Evolutionary conservation across 768 basidiomycete genomes (phyloP), one percentile per base, ranked within the genome.

Genomic region (Tricholoma flavovirens): DNA sequence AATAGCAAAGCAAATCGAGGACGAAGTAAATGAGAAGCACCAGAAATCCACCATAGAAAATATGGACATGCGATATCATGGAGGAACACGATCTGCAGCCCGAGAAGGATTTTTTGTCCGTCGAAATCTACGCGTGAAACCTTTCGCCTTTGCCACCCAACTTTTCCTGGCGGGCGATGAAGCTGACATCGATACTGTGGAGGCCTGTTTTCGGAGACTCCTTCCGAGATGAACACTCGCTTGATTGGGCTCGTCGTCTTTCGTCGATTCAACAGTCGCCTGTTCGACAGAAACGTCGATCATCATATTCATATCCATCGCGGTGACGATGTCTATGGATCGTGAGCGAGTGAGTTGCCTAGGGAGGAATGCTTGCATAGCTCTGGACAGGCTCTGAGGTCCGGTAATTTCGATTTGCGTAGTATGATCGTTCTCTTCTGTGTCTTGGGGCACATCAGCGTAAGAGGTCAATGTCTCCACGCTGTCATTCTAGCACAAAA

Each of bases 281-380:
- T 74, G 71, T 57, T 80, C 74, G 33, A 82, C 74, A 49, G 76
- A 78, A 8, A 82, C 74, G 24, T 72, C 79, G 30, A 83, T 75
- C 45, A 77, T 68, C 59, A 78, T 58, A 54, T 62, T 69, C 15
- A 54, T 65, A 22, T 69, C 70, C 12, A 57, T 60, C 30, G 68
- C 46, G 12, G 71, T 60, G 43, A 75, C 67, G 22, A 77, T 66
- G 49, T 67, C 68, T 8, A 71, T 65, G 3, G 79, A 79, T 14
- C 69, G 69, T 1, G 77, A 67, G 29, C 79, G 75, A 54, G 71
- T 74, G 38, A 80, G 67, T 17, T 78, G 69, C 36, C 79, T 70
- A n/a, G 80, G 75, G 52, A 82, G 62, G 22, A 82, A 62, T 12
- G 69, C 64, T 43, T 71, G 71, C 17, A 80, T 60, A 14, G 75